phyloP scores from a whole-genome alignment of 73 alveolate genomes.

The Paraurostyla sp. region DNA sequence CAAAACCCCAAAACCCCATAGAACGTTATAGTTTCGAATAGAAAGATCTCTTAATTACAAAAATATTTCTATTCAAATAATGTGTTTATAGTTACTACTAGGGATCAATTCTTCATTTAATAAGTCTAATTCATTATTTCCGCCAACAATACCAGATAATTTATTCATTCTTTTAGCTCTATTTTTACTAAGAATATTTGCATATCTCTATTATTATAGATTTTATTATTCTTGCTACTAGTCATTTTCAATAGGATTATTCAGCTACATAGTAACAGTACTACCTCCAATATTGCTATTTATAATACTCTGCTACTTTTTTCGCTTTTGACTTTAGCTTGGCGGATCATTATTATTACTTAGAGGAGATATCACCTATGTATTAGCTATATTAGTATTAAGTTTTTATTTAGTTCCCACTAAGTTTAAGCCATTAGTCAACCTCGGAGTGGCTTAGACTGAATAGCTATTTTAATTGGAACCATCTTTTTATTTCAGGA shows the following conservation, averaged over 20 bases:
- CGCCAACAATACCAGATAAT: neutral
- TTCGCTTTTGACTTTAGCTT: neutral
- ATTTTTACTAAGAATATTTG: slow-evolving; percentile 35
- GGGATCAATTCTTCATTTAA: no score
- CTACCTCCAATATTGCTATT: neutral
- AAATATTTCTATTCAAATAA: no score
- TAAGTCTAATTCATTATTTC: no score
- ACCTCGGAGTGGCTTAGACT: slow-evolving; percentile 5
- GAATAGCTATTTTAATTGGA: neutral
- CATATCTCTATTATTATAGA: slow-evolving; percentile 18
- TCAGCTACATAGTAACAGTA: no score
- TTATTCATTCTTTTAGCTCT: slow-evolving; percentile 50
- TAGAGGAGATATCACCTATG: slow-evolving; percentile 1
- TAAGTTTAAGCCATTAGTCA: slow-evolving; percentile 15
- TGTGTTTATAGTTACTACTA: no score
- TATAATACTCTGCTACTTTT: slow-evolving; percentile 4
- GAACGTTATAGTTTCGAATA: no score
- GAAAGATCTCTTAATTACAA: no score
- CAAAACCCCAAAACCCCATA: no score
- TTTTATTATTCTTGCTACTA: neutral
- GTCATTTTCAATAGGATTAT: neutral
- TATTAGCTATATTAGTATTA: neutral
- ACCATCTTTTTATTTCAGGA: neutral
- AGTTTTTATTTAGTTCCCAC: slow-evolving; percentile 24
- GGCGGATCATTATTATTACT: slow-evolving; percentile 14